These are phyloP conservation scores for Aureobasidium leucospermi DNA, from an alignment of 2,329 filamentous ascomycete species.

Conservation along the genomic window DNA sequence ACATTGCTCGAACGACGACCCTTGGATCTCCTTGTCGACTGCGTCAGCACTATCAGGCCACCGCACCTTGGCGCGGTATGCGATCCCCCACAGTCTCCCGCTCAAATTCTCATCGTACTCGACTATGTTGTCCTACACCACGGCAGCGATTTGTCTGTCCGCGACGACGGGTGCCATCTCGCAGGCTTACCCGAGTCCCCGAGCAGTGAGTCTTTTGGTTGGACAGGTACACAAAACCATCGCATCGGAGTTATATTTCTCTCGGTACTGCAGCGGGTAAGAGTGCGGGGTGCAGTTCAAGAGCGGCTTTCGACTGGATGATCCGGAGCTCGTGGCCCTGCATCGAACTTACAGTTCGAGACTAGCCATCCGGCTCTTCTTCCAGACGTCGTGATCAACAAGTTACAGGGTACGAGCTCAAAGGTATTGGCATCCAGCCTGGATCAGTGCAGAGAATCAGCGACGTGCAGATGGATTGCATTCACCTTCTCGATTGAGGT, in stretches of 20 bases:
- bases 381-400: background rate
- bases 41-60: constrained; percentile 11
- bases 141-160: background rate
- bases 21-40: background rate
- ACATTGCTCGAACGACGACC: background rate
- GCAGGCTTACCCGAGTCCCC: background rate
- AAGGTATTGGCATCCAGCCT: background rate
- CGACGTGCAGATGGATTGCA: background rate
- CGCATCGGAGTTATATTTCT: background rate
- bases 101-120: background rate
- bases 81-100: background rate
- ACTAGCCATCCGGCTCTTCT: background rate
- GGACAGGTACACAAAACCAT: background rate
- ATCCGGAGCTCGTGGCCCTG: background rate
- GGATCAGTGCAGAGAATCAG: background rate
- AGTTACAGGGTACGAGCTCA: background rate
- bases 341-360: background rate
- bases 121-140: background rate
- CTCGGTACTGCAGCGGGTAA: constrained; percentile 1
- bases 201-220: background rate
- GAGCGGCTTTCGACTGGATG: background rate
- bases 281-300: constrained; percentile 10
- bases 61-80: background rate
- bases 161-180: background rate
- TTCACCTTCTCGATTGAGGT: background rate